Percentiles rank a stretch among this genome's conserved stretches.
Evolutionary conservation across 768 basidiomycete genomes (phyloP).

Genomic region (Kwoniella botswanensis): DNA sequence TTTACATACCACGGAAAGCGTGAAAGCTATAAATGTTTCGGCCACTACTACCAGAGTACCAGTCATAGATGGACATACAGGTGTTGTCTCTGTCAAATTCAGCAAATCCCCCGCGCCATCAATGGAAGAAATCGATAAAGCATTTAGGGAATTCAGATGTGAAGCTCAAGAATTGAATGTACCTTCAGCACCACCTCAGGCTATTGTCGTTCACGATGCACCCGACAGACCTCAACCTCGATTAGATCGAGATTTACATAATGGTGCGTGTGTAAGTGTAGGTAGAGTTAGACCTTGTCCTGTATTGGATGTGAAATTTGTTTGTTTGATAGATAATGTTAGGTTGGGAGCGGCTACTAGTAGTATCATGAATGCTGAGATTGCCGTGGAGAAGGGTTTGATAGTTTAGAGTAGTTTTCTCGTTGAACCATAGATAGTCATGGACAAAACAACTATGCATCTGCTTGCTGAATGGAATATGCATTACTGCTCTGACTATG

Average conservation of each 20-base stretch:
- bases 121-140: slow-evolving; percentile 84
- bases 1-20: slow-evolving; percentile 70
- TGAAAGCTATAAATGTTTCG: slow-evolving; percentile 76
- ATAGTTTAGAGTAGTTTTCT: slow-evolving; percentile 28
- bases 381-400: slow-evolving; percentile 79
- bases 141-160: slow-evolving; percentile 72
- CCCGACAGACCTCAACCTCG: slow-evolving; percentile 92
- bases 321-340: slow-evolving; percentile 90
- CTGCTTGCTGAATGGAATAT: no score
- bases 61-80: slow-evolving; percentile 93
- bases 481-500: no score
- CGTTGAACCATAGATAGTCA: no score
- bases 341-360: slow-evolving; percentile 95
- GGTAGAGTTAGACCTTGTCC: slow-evolving; percentile 87
- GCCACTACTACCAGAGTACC: slow-evolving; percentile 94
- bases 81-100: slow-evolving; percentile 87
- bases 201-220: slow-evolving; percentile 91
- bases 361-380: slow-evolving; percentile 94
- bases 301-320: slow-evolving; percentile 95
- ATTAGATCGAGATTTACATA: slow-evolving; percentile 84
- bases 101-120: slow-evolving; percentile 76
- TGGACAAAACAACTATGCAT: no score
- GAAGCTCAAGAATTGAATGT: slow-evolving; percentile 72
- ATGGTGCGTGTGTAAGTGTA: slow-evolving; percentile 88
- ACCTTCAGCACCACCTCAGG: slow-evolving; percentile 81